Percentiles rank a stretch among this genome's conserved stretches.
Evolutionary conservation across 345 rosid species (phyloP).

Genomic region (Arabidopsis thaliana): DNA sequence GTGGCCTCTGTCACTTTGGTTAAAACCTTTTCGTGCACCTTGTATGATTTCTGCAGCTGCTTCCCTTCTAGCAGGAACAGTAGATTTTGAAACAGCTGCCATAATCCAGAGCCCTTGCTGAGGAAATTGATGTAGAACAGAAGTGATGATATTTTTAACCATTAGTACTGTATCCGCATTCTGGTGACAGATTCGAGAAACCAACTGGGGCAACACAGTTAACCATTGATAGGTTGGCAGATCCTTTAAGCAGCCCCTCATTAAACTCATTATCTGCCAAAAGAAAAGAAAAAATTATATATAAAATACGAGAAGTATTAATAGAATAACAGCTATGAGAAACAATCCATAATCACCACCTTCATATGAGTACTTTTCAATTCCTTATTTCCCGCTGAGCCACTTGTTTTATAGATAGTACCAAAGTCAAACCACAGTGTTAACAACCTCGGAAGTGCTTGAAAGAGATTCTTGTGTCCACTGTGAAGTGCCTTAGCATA

Average conservation of each 20-base stretch:
- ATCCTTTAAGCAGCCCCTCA: slow-evolving; percentile 96
- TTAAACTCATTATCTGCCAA: slow-evolving; percentile 79
- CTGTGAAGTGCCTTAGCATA: slow-evolving; percentile 95
- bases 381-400: slow-evolving; percentile 67
- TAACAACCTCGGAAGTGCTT: slow-evolving; percentile 97
- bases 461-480: slow-evolving; percentile 94
- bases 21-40: slow-evolving; percentile 79
- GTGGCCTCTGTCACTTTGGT: slow-evolving; percentile 71
- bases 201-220: slow-evolving; percentile 91
- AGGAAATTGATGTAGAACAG: slow-evolving; percentile 89
- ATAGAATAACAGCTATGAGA: neutral
- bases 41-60: slow-evolving; percentile 96
- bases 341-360: slow-evolving; percentile 53
- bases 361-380: slow-evolving; percentile 67
- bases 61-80: slow-evolving; percentile 89
- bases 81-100: slow-evolving; percentile 98
- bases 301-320: slow-evolving; percentile 23
- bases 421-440: slow-evolving; percentile 98
- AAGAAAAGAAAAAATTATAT: slow-evolving; percentile 9
- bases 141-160: slow-evolving; percentile 77
- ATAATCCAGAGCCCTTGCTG: slow-evolving; percentile 94
- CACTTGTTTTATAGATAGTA: slow-evolving; percentile 66
- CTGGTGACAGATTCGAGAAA: slow-evolving; percentile 97
- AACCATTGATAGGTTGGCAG: slow-evolving; percentile 97
- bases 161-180: slow-evolving; percentile 80